Conservation (phyloP, 345 rosid genomes). For the Populus tremula region DNA sequence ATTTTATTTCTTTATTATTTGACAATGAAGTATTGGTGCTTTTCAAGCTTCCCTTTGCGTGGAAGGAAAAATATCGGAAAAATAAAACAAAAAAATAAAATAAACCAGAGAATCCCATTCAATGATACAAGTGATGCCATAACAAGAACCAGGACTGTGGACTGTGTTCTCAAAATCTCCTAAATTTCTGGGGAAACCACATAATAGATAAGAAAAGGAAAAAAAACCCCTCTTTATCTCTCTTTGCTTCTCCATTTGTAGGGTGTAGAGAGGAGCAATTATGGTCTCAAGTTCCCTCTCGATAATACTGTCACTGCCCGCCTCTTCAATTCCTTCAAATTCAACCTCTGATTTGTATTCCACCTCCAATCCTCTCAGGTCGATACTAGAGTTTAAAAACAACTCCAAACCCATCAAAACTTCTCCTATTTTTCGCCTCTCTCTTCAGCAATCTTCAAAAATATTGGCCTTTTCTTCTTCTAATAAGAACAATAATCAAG, state of each 20-base stretch:
- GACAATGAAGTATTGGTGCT: too few species aligned
- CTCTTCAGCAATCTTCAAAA: neutral
- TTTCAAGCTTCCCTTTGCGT: too few species aligned
- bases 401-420: neutral
- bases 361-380: neutral
- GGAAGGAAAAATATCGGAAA: too few species aligned
- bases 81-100: too few species aligned
- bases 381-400: neutral
- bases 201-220: neutral
- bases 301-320: neutral
- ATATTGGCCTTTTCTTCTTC: slow-evolving; percentile 11
- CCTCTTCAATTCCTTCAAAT: slow-evolving; percentile 1
- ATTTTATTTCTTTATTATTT: too few species aligned
- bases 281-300: slow-evolving; percentile 15
- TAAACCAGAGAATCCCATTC: neutral
- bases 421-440: neutral
- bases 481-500: slow-evolving; percentile 21
- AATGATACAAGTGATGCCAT: neutral
- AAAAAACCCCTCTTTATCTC: neutral
- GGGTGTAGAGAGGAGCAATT: neutral
- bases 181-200: neutral
- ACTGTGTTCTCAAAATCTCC: neutral
- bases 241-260: neutral
- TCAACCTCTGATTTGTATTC: neutral
- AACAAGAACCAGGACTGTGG: neutral